Conservation (phyloP, 2,329 filamentous ascomycete species). For the Sporothrix inflata region DNA sequence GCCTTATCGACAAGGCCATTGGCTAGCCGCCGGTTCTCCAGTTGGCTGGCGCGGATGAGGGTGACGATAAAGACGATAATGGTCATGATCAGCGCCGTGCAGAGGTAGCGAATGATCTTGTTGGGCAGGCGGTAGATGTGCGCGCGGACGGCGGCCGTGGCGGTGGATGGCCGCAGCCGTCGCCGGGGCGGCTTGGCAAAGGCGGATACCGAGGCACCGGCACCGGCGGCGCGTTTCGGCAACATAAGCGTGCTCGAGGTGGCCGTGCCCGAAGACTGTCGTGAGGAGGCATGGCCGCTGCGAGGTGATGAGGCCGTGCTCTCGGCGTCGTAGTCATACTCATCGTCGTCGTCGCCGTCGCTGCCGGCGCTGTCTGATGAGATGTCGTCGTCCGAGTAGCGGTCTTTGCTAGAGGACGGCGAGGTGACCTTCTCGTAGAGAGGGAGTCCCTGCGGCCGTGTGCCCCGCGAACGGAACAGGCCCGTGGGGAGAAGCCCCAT, state of each 20-base stretch:
- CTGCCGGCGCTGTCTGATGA: conserved; percentile 46
- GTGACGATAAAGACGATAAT: conserved; percentile 77
- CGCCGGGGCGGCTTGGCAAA: conserved; percentile 33
- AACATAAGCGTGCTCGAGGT: conserved; percentile 51
- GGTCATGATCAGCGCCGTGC: conserved; percentile 68
- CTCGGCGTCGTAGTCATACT: conserved; percentile 41
- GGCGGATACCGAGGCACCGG: conserved; percentile 31
- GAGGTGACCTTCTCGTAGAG: conserved; percentile 53
- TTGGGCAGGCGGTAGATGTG: conserved; percentile 67
- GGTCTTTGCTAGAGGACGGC: conserved; percentile 50
- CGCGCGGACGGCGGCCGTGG: conserved; percentile 38
- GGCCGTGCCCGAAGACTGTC: conserved; percentile 53
- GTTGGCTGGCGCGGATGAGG: conserved; percentile 72
- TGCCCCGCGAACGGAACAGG: conserved; percentile 50
- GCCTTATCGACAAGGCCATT: conserved; percentile 61
- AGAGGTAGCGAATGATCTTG: conserved; percentile 77
- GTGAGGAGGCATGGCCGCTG: conserved; percentile 51
- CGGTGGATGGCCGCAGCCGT: conserved; percentile 19
- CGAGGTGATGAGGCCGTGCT: conserved; percentile 46
- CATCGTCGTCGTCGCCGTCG: conserved; percentile 43
- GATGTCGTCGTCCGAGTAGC: conserved; percentile 55
- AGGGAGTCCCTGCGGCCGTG: conserved; percentile 49
- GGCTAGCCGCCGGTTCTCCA: conserved; percentile 66
- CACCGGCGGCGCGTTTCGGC: conserved; percentile 44
- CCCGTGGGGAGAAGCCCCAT: conserved; percentile 54